Conservation (phyloP, 75 land plant genomes). For the Azolla pinnata region DNA sequence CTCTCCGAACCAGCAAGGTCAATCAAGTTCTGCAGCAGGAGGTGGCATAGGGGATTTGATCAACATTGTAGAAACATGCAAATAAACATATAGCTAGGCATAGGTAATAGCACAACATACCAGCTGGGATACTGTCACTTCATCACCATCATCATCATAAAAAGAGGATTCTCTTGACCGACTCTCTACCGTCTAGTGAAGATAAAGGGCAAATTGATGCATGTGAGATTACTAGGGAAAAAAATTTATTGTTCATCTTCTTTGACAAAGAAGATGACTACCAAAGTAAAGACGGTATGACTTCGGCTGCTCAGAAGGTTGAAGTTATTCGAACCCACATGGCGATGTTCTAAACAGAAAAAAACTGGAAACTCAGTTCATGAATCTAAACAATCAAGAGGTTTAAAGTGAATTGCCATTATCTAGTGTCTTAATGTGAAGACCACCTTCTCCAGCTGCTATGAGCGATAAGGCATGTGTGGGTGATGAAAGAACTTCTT, state of each 20-base stretch:
- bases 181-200: constrained; percentile 73
- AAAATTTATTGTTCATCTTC: too few species aligned
- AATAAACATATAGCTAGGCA: too few species aligned
- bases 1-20: constrained; percentile 99
- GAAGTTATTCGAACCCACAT: constrained; percentile 87
- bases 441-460: constrained; percentile 94
- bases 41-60: constrained; percentile 76
- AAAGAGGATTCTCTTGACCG: constrained; percentile 59
- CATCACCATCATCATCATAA: constrained; percentile 37
- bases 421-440: background rate
- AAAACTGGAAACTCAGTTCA: too few species aligned
- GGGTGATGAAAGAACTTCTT: constrained; percentile 96
- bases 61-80: too few species aligned
- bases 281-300: constrained; percentile 86
- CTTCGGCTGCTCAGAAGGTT: constrained; percentile 83
- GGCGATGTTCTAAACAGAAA: constrained; percentile 65
- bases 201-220: background rate
- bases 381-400: too few species aligned
- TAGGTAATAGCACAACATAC: constrained; percentile 25
- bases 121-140: constrained; percentile 77
- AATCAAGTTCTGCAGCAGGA: constrained; percentile 59
- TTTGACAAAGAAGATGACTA: too few species aligned
- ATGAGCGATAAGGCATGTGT: constrained; percentile 94
- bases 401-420: too few species aligned
- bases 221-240: background rate